Conservation (phyloP, 192 early-diverging fungal species). For the Thamnidium elegans region DNA sequence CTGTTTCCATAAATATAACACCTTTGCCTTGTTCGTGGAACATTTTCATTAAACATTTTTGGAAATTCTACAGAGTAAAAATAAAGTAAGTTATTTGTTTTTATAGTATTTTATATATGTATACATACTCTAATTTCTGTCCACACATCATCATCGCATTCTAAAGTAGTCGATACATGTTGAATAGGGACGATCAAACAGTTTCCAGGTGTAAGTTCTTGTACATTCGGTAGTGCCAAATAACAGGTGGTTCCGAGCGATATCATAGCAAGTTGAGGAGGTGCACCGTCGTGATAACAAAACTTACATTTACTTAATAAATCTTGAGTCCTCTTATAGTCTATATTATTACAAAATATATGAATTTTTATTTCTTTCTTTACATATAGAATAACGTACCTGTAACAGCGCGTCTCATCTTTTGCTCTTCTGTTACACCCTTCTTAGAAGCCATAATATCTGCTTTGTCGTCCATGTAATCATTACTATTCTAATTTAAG, state of each 20-base stretch:
- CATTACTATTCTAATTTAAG: constrained; percentile 65
- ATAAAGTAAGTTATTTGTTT: neutral
- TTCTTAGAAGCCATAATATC: constrained; percentile 69
- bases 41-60: constrained; percentile 92
- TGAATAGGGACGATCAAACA: constrained; percentile 91
- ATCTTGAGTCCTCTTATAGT: constrained; percentile 63
- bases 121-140: constrained; percentile 78
- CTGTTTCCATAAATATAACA: constrained; percentile 89
- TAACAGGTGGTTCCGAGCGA: constrained; percentile 77
- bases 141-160: constrained; percentile 90
- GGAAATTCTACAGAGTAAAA: constrained; percentile 68
- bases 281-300: constrained; percentile 71
- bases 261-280: constrained; percentile 69
- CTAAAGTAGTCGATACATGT: constrained; percentile 77
- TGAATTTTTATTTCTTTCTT: neutral
- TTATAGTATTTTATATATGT: neutral
- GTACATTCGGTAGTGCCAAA: constrained; percentile 69
- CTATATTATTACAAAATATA: constrained; percentile 30
- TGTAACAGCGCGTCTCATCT: constrained; percentile 58
- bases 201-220: constrained; percentile 79
- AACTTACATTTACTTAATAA: constrained; percentile 70
- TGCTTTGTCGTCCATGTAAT: constrained; percentile 89
- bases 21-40: constrained; percentile 65
- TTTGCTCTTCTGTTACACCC: constrained; percentile 61
- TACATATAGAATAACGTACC: constrained; percentile 33